Percentiles rank a stretch among this genome's conserved stretches.
These are phyloP conservation scores for Nothophytophthora sp. DNA, from an alignment of 352 stramenopile species.

Conservation along the genomic window DNA sequence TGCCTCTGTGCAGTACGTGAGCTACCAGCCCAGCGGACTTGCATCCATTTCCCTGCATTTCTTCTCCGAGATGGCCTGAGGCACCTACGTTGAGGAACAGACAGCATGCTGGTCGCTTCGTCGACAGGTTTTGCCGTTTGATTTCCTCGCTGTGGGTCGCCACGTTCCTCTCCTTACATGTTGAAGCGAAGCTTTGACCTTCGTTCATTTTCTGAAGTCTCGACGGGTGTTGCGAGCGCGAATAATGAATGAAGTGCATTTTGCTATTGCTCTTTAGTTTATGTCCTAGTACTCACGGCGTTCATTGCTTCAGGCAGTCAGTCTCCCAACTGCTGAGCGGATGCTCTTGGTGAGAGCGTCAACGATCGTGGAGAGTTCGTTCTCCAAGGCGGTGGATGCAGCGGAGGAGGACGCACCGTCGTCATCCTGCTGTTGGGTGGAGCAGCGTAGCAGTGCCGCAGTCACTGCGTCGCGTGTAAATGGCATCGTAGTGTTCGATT, in stretches of 20 bases:
- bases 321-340: constrained; percentile 1
- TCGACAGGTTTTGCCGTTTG: background rate
- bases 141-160: background rate
- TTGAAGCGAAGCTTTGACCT: too few species aligned
- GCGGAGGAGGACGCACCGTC: background rate
- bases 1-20: background rate
- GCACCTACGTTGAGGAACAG: background rate
- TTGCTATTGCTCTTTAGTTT: constrained; percentile 1
- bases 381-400: constrained; percentile 31
- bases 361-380: constrained; percentile 35
- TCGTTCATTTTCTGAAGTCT: too few species aligned
- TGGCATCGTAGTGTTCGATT: constrained; percentile 23
- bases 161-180: too few species aligned
- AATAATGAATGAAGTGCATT: constrained; percentile 19
- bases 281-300: too few species aligned
- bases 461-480: constrained; percentile 23
- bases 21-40: constrained; percentile 11
- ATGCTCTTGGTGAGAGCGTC: constrained; percentile 14
- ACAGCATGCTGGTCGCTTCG: background rate
- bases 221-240: too few species aligned
- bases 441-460: background rate
- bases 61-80: constrained; percentile 1
- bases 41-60: constrained; percentile 10
- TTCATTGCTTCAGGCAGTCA: too few species aligned
- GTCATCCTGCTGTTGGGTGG: background rate